phyloP scores from a whole-genome alignment of 495 filamentous ascomycete genomes.

The Echria macrotheca region DNA sequence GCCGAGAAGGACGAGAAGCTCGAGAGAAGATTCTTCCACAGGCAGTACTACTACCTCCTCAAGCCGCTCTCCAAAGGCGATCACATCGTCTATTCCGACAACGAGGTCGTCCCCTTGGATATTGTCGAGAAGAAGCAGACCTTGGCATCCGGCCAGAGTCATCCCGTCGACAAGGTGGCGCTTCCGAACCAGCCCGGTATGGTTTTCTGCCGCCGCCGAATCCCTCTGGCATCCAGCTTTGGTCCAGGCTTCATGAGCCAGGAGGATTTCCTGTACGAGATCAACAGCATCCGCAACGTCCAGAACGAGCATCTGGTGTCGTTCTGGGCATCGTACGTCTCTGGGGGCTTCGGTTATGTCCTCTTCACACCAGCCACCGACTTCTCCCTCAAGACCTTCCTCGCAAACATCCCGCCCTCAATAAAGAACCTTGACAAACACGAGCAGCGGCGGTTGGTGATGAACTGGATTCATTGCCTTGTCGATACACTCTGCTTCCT shows the following conservation, averaged over 20 bases:
- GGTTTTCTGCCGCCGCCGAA: conserved; percentile 64
- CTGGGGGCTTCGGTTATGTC: conserved; percentile 65
- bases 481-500: conserved; percentile 70
- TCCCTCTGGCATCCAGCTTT: conserved; percentile 50
- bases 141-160: conserved; percentile 34
- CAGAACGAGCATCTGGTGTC: conserved; percentile 78
- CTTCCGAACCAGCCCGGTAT: conserved; percentile 54
- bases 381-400: conserved; percentile 69
- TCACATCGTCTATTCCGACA: conserved; percentile 66
- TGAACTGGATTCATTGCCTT: conserved; percentile 88
- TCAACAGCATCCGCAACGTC: conserved; percentile 57
- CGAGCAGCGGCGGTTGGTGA: conserved; percentile 59
- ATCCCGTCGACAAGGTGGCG: conserved; percentile 61
- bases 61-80: conserved; percentile 63
- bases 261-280: conserved; percentile 64
- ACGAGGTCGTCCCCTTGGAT: conserved; percentile 77
- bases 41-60: conserved; percentile 77
- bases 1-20: conserved; percentile 54
- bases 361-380: conserved; percentile 73
- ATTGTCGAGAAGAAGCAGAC: conserved; percentile 53
- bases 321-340: conserved; percentile 73
- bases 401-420: conserved; percentile 58
- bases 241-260: conserved; percentile 53
- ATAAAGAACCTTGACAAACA: conserved; percentile 71
- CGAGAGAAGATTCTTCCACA: conserved; percentile 69